phyloP scores from a whole-genome alignment of 2,329 filamentous ascomycete genomes.

The Aspergillus sp. region DNA sequence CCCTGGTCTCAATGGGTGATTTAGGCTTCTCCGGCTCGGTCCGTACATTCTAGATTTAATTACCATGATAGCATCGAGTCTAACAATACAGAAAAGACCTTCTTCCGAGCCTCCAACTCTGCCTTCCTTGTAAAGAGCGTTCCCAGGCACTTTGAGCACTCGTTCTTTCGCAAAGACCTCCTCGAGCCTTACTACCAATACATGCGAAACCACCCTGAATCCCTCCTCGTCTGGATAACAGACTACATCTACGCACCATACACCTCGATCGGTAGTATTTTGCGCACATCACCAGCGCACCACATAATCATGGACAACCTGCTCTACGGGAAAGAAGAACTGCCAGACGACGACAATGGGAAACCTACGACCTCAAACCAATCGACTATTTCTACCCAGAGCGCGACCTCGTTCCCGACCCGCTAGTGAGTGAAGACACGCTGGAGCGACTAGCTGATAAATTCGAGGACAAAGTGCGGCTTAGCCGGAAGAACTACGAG shows the following conservation, averaged over 20 bases:
- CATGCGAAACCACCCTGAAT: conserved; percentile 60
- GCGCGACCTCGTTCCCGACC: conserved; percentile 66
- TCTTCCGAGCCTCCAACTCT: conserved; percentile 67
- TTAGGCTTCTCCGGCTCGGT: conserved; percentile 72
- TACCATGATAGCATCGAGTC: neutral
- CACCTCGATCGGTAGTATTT: conserved; percentile 57
- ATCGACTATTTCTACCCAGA: conserved; percentile 75
- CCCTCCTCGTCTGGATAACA: conserved; percentile 68
- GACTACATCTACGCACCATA: conserved; percentile 63
- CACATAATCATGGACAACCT: conserved; percentile 80
- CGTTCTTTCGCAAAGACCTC: conserved; percentile 67
- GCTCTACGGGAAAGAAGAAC: conserved; percentile 58
- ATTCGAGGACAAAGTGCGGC: conserved; percentile 64
- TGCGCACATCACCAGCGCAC: conserved; percentile 65
- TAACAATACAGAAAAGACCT: conserved; percentile 51
- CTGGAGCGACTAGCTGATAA: conserved; percentile 66
- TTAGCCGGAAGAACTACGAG: conserved; percentile 56
- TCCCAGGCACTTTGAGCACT: conserved; percentile 67
- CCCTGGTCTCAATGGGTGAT: conserved; percentile 62
- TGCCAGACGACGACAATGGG: conserved; percentile 55
- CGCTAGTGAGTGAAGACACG: conserved; percentile 63
- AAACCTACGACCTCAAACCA: conserved; percentile 74
- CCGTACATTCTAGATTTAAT: conserved; percentile 5
- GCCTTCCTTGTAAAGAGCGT: conserved; percentile 71
- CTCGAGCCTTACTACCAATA: conserved; percentile 64